phyloP scores from a whole-genome alignment of 148 eudicot species.

The Rhododendron kiyosumense region DNA sequence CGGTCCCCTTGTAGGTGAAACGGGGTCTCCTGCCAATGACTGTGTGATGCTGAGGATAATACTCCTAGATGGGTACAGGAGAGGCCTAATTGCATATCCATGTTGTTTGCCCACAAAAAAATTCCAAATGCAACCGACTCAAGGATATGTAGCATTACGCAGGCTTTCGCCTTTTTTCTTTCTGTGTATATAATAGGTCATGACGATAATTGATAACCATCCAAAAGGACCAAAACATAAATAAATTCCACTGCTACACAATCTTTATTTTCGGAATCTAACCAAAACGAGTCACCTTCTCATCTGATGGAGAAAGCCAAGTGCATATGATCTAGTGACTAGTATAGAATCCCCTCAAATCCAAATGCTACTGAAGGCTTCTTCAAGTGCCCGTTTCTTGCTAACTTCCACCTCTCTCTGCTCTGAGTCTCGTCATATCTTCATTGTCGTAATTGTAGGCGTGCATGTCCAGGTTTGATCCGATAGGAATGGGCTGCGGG shows the following conservation, averaged over 20 bases:
- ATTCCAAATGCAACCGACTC: background rate
- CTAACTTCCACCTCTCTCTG: slow-evolving; percentile 14
- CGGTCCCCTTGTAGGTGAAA: background rate
- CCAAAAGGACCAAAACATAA: background rate
- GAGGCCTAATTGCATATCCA: background rate
- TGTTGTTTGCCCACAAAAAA: background rate
- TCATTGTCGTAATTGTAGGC: slow-evolving; percentile 48
- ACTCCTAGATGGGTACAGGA: background rate
- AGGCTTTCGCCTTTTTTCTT: background rate
- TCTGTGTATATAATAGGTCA: background rate
- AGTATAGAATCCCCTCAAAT: slow-evolving; percentile 20
- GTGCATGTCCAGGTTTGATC: slow-evolving; percentile 39
- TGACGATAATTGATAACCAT: too few relatives aligned
- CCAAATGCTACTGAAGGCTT: slow-evolving; percentile 89
- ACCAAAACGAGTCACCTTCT: background rate
- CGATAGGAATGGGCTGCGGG: slow-evolving; percentile 58
- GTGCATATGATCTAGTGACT: background rate
- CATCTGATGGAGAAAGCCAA: background rate
- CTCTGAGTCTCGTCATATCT: too few relatives aligned
- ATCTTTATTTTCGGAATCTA: background rate
- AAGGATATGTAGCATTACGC: background rate
- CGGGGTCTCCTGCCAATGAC: background rate
- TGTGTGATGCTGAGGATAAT: background rate
- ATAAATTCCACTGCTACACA: background rate
- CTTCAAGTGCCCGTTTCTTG: slow-evolving; percentile 80